Base-by-base conservation (phyloP, 495 filamentous ascomycete genomes). In the Podospora appendiculata region DNA sequence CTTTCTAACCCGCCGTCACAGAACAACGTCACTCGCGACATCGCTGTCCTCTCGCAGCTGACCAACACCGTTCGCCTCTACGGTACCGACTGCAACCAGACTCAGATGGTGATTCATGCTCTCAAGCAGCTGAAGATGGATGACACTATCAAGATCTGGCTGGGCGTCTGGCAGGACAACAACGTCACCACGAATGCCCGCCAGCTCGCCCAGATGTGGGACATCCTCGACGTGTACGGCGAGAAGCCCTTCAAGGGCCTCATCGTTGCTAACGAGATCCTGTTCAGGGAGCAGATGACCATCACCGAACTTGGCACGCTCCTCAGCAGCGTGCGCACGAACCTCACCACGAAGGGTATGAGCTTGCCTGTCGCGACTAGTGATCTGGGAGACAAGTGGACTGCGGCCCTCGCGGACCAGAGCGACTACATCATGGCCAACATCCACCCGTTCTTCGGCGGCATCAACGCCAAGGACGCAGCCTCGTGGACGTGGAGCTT, bases 61-160 rank as follows among this genome's bases (percentile, higher is more conserved):
- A 96, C 90, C 51, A 90, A 95, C 65, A 85, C 80, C 2, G 77
- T 98, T 41, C 87, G 92, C 1, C 78, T 97, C 12, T 98, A 98
- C 65, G 93, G 93, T 19, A 96, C 89, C 13, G 93, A 98, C 70
- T 98, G 93, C 78, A 96, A 97, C 65, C 92, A 96, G 68, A 96
- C 93, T 0, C 83, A 95, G 64, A 90, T 97, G 88, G 85, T 93
- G 1, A 77, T 97, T 40, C 83, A 92, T 59, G 82, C 90, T 6
- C 84, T 98, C 62, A 74, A 85, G 48, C 78, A 77, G 47, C 77
- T 97, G 34, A 79, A 79, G 35, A 67, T 95, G 48, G 79, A 82
- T 17, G 79, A 85, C 58, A 68, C 64, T 0, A 84, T 96, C 74
- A 95, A 93, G 58, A 76, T 98, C 56, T 96, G 93, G 93, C 76